Percentiles rank a stretch among this genome's conserved stretches.
Evolutionary conservation across 202 grass and related monocot species (phyloP).

Genomic region (Schoenoplectus triqueter): DNA sequence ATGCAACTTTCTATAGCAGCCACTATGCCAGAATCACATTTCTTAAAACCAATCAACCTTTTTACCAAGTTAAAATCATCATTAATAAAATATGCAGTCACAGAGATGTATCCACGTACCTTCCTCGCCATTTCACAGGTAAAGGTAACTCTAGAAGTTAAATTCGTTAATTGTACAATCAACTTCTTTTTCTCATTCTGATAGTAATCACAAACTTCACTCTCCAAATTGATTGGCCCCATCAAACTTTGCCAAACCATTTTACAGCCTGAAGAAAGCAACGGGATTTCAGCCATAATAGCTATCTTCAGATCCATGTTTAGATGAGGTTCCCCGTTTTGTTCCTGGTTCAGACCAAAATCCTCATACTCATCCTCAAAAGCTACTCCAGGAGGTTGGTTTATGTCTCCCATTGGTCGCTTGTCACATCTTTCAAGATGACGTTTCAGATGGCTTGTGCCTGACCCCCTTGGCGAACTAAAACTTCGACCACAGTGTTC

Average conservation of each 20-base stretch:
- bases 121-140: constrained; percentile 8
- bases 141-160: constrained; percentile 33
- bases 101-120: constrained; percentile 11
- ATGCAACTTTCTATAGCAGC: constrained; percentile 16
- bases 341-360: constrained; percentile 5
- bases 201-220: constrained; percentile 31
- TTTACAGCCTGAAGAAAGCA: constrained; percentile 24
- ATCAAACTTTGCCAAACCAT: constrained; percentile 22
- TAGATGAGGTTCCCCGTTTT: constrained; percentile 15
- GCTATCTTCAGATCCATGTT: constrained; percentile 30
- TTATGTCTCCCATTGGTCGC: constrained; percentile 1
- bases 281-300: constrained; percentile 34
- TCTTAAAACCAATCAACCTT: constrained; percentile 32
- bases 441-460: constrained; percentile 32
- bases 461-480: constrained; percentile 18
- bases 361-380: neutral
- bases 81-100: constrained; percentile 21
- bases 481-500: constrained; percentile 13
- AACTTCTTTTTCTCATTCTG: constrained; percentile 35
- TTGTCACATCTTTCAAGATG: constrained; percentile 25
- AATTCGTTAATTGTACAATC: constrained; percentile 26
- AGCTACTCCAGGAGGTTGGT: neutral
- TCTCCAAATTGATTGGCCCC: constrained; percentile 8
- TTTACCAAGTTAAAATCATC: constrained; percentile 19
- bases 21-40: constrained; percentile 24